These are phyloP conservation scores for Protomyces inundatus DNA, from an alignment of 1,139 yeast species.

Conservation along the genomic window DNA sequence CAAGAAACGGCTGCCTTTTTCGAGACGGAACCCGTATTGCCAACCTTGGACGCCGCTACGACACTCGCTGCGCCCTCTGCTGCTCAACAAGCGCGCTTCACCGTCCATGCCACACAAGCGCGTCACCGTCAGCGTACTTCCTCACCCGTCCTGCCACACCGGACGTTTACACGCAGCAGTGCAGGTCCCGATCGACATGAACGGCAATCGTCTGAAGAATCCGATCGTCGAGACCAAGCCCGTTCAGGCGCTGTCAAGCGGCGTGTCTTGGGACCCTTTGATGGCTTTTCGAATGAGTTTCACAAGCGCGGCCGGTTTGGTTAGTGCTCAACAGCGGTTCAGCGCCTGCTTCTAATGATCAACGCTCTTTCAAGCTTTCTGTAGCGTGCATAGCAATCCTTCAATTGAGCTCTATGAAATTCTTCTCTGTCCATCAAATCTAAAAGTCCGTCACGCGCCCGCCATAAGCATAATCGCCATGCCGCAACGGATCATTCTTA, in stretches of 20 bases:
- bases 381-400: not conserved
- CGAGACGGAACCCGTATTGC: not conserved
- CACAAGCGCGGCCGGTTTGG: slow-evolving; percentile 20
- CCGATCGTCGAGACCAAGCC: slow-evolving; percentile 6
- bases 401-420: not conserved
- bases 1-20: not conserved
- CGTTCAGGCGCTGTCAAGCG: slow-evolving; percentile 9
- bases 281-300: not conserved
- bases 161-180: not conserved
- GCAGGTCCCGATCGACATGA: not conserved
- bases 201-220: slow-evolving; percentile 1
- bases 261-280: slow-evolving; percentile 6
- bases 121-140: not conserved
- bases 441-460: slow-evolving; percentile 95
- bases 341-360: not conserved
- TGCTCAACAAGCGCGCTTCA: not conserved
- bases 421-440: not conserved
- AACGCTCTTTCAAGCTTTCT: not conserved
- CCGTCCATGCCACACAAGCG: not conserved
- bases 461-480: slow-evolving; percentile 90
- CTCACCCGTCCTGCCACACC: not conserved
- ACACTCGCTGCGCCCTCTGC: not conserved
- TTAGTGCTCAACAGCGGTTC: not conserved
- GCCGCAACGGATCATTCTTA: slow-evolving; percentile 92
- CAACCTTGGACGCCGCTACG: not conserved